phyloP scores from a whole-genome alignment of 768 basidiomycete genomes.

The Phaffia tasmanica region DNA sequence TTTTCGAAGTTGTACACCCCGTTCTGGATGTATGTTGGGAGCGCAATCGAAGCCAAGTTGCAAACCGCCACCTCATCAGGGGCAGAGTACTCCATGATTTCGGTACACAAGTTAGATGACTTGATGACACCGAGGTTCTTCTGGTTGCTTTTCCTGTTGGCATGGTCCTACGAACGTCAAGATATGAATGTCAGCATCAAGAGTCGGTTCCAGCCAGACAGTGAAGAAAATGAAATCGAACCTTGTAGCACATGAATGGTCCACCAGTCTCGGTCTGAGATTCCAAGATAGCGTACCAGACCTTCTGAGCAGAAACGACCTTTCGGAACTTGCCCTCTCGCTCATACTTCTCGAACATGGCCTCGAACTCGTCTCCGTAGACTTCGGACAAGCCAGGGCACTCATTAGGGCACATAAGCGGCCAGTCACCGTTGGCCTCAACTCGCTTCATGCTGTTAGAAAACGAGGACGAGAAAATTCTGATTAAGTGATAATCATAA shows the following conservation, averaged over 20 bases:
- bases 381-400: conserved; percentile 82
- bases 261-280: conserved; percentile 96
- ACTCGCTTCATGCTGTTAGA: conserved; percentile 82
- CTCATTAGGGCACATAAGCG: conserved; percentile 95
- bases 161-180: conserved; percentile 47
- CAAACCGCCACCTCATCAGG: conserved; percentile 97
- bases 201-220: not conserved
- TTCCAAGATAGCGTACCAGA: conserved; percentile 96
- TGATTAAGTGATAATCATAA: not conserved
- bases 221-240: not conserved
- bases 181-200: not conserved
- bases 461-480: not conserved
- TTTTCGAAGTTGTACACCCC: conserved; percentile 79
- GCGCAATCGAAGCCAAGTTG: conserved; percentile 92
- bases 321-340: conserved; percentile 57
- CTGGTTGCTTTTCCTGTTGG: conserved; percentile 94
- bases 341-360: conserved; percentile 75
- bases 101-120: conserved; percentile 96
- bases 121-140: conserved; percentile 98
- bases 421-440: conserved; percentile 78
- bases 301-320: conserved; percentile 83
- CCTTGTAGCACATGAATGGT: conserved; percentile 98
- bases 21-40: conserved; percentile 77
- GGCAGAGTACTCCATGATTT: conserved; percentile 95
- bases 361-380: conserved; percentile 79